Percentiles rank a stretch among this genome's conserved stretches.
Evolutionary conservation across 495 filamentous ascomycete genomes (phyloP).

Genomic region (Penicillium salamii): DNA sequence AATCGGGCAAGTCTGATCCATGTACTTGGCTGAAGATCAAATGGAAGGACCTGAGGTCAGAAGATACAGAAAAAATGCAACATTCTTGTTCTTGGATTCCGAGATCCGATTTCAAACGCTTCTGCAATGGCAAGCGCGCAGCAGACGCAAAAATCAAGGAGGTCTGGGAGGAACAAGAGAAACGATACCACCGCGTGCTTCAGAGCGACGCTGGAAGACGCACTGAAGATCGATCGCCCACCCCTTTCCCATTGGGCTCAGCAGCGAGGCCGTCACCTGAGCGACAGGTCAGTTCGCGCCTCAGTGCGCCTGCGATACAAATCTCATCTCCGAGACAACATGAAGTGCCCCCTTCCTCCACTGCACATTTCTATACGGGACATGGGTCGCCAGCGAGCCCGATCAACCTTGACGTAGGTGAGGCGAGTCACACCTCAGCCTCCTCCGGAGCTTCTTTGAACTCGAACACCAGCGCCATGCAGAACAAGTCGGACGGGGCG

Average conservation of each 20-base stretch:
- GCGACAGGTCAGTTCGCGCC: background rate
- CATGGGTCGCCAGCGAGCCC: background rate
- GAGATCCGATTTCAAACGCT: background rate
- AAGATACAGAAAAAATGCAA: too few species aligned
- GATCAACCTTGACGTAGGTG: background rate
- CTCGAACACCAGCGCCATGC: background rate
- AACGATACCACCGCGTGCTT: background rate
- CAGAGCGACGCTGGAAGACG: background rate
- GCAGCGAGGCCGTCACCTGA: background rate
- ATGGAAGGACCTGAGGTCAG: too few species aligned
- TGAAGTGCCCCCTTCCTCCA: background rate
- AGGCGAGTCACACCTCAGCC: background rate
- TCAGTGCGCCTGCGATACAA: background rate
- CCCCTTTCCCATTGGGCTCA: background rate
- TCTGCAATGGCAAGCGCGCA: slow-evolving; percentile 1
- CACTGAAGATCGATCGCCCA: background rate
- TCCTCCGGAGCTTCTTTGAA: background rate
- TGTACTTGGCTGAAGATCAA: slow-evolving; percentile 1
- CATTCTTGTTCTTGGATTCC: background rate
- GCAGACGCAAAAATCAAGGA: background rate
- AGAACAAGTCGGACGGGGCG: background rate
- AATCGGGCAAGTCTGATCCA: slow-evolving; percentile 1
- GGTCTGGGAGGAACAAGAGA: background rate
- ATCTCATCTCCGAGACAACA: background rate
- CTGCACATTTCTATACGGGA: background rate